Evolutionary conservation across 2,329 filamentous ascomycete genomes (phyloP).

Genomic region (Hypoxylon sp.): DNA sequence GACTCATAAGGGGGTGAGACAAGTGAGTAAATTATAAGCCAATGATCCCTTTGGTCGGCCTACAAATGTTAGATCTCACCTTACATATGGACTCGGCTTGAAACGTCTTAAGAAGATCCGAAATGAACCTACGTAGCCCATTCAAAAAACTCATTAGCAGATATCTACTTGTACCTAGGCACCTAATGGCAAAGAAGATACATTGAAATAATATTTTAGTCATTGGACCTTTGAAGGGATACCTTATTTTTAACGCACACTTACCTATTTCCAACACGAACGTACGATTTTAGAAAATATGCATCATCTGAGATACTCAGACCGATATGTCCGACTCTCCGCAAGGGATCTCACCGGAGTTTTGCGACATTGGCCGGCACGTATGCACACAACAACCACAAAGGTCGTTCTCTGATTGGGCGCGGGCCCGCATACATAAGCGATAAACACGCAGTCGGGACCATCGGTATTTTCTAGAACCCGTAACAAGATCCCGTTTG

Average conservation of each 20-base stretch:
- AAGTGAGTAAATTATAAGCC: background rate
- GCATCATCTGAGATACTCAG: background rate
- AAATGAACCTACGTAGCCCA: too few relatives aligned
- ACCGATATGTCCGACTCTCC: background rate
- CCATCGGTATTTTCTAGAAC: constrained; percentile 7
- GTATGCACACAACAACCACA: too few relatives aligned
- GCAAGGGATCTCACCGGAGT: background rate
- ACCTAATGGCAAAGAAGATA: too few relatives aligned
- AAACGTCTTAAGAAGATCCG: too few relatives aligned
- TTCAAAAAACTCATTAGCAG: too few relatives aligned
- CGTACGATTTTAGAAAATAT: background rate
- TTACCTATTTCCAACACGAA: background rate
- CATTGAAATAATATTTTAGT: too few relatives aligned
- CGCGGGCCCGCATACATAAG: background rate
- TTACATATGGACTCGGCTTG: background rate
- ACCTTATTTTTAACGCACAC: background rate
- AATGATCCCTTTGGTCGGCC: background rate
- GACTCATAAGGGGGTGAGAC: background rate
- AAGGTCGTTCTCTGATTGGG: background rate
- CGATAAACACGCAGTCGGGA: background rate
- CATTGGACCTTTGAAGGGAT: background rate
- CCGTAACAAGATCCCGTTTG: constrained; percentile 5
- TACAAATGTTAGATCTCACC: background rate
- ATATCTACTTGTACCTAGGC: too few relatives aligned
- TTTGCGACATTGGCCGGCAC: background rate